phyloP scores from a whole-genome alignment of 805 yeast species.

The Ogataea philodendri region DNA sequence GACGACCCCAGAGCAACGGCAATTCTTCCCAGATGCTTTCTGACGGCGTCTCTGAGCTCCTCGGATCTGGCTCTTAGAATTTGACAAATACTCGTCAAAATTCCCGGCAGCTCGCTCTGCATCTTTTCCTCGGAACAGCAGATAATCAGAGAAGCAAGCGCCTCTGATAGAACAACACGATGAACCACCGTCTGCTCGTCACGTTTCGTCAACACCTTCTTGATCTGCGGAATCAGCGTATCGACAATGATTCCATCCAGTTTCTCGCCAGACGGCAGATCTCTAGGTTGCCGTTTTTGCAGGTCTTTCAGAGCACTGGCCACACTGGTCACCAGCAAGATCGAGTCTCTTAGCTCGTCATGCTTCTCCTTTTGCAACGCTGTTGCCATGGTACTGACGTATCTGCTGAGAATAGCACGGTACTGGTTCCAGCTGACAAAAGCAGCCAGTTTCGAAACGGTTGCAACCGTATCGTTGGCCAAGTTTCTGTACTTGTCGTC shows the following conservation, averaged over 20 bases:
- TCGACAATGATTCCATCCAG: slow-evolving; percentile 48
- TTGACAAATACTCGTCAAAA: slow-evolving; percentile 84
- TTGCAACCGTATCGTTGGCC: slow-evolving; percentile 60
- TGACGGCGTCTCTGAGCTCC: slow-evolving; percentile 81
- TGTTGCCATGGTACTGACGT: slow-evolving; percentile 38
- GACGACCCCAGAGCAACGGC: slow-evolving; percentile 64
- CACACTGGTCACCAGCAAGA: slow-evolving; percentile 55
- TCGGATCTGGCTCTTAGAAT: slow-evolving; percentile 81
- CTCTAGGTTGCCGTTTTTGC: slow-evolving; percentile 22
- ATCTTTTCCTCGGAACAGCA: slow-evolving; percentile 59
- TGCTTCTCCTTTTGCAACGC: slow-evolving; percentile 28
- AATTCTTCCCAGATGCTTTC: slow-evolving; percentile 70
- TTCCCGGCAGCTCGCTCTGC: slow-evolving; percentile 68
- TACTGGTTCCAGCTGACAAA: slow-evolving; percentile 76
- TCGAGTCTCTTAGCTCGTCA: slow-evolving; percentile 53
- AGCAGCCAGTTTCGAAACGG: slow-evolving; percentile 58
- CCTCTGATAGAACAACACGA: slow-evolving; percentile 80
- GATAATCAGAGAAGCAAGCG: slow-evolving; percentile 63
- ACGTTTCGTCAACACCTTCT: slow-evolving; percentile 56
- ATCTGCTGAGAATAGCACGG: slow-evolving; percentile 70
- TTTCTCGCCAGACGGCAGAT: slow-evolving; percentile 38
- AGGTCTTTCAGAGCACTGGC: slow-evolving; percentile 42
- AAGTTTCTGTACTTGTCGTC: slow-evolving; percentile 61
- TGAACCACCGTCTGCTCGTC: slow-evolving; percentile 76
- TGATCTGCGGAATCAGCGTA: slow-evolving; percentile 61